phyloP scores from a whole-genome alignment of 169 alveolate genomes.

The Plasmodium cynomolgi region DNA sequence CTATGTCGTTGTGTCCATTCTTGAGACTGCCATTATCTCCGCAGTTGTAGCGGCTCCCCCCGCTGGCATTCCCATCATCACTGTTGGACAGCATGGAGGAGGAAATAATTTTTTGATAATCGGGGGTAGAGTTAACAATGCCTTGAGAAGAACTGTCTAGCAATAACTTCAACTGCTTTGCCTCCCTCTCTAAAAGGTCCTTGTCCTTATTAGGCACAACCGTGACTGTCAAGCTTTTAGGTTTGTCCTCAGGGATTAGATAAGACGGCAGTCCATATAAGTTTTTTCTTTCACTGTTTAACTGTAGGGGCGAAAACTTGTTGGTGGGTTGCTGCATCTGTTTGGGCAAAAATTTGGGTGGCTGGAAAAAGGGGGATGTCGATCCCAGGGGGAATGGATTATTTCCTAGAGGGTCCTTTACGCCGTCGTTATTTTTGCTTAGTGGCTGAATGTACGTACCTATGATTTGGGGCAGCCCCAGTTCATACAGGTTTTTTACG shows the following conservation, averaged over 20 bases:
- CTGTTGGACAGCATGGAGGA: slow-evolving; percentile 23
- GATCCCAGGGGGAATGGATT: slow-evolving; percentile 34
- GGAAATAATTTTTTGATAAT: slow-evolving; percentile 60
- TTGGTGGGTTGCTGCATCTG: slow-evolving; percentile 8
- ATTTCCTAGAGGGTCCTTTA: background rate
- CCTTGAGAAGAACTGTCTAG: slow-evolving; percentile 73
- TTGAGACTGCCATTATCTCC: background rate
- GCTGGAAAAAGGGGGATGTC: slow-evolving; percentile 69
- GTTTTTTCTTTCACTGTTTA: slow-evolving; percentile 35
- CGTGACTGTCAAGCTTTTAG: slow-evolving; percentile 52
- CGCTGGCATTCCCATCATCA: background rate
- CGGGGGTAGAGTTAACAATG: slow-evolving; percentile 75
- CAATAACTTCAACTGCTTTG: slow-evolving; percentile 51
- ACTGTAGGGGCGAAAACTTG: slow-evolving; percentile 16
- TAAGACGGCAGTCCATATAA: slow-evolving; percentile 65
- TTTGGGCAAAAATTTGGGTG: slow-evolving; percentile 56
- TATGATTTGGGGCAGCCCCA: slow-evolving; percentile 54
- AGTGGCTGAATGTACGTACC: slow-evolving; percentile 75
- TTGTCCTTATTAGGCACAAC: slow-evolving; percentile 74
- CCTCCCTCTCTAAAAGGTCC: slow-evolving; percentile 52
- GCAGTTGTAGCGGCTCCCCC: background rate
- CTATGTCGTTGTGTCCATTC: slow-evolving; percentile 43
- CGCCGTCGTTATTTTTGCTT: slow-evolving; percentile 8
- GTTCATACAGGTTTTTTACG: slow-evolving; percentile 49
- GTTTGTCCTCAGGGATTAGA: slow-evolving; percentile 70